Evolutionary conservation across 1,284 basidiomycete genomes (phyloP), one percentile per base, ranked within the genome.

Genomic region (Ceraceosorus guamensis): DNA sequence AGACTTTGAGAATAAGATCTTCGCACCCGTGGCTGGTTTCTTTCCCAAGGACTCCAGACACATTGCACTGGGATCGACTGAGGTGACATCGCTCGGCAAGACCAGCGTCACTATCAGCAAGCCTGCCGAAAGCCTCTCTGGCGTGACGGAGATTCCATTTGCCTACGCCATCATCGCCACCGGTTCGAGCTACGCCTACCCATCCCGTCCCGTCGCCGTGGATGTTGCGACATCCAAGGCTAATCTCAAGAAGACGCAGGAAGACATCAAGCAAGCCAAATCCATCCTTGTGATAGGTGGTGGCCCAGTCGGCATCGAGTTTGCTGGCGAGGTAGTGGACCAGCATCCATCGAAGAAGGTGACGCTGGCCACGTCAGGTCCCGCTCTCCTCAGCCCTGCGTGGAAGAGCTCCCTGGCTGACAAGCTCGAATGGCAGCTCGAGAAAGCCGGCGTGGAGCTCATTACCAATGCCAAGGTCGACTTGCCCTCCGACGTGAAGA

Each of bases 251-350:
- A 48, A 48, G 32, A 46, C 60, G 37, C 66, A 68, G 48, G 53
- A 34, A 13, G 48, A 68, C 4, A 48, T 67, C 35, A 46, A 44
- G 13, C 47, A 16, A 3, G 63, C 68, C 7, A 52, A 61, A 49
- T 44, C 58, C 32, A 55, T 70, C 39, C 41, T 70, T 13, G 54
- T 68, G 5, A 53, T 70, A 5, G 68, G 68, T 10, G 68, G 66
- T 47, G 80, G 80, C 5, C 68, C 79, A 0, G 78, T 78, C 18
- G 80, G 80, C 3, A 65, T 80, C 33, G 80, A 81, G 60, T 68
- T 78, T 45, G 77, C 77, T 0, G 80, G 80, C n/a, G 63, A 70
- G 35, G 57, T 70, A 33, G 13, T 54, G 10, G 51, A 56, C 5
- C 31, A 33, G 11, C 63, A 71, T 47, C 46, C 55, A 6, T 50